Evolutionary conservation across 2,329 filamentous ascomycete species (phyloP), one percentile per base, ranked within the genome.

Genomic region (Pestalotiopsis sp.): DNA sequence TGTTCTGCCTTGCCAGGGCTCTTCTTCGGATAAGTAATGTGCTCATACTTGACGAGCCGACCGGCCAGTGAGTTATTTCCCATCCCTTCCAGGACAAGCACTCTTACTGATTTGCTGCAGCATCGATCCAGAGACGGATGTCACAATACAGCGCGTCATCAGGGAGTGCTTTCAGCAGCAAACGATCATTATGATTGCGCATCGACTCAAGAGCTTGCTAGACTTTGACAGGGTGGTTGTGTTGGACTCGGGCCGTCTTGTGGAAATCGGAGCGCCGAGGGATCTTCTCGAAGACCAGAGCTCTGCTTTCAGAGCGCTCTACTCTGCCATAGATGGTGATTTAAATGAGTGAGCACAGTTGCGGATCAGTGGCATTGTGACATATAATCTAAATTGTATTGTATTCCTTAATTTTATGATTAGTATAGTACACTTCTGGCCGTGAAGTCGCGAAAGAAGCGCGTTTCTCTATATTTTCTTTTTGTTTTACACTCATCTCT

Each of bases 1-100:
- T 92, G 0, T 90, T 92, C 72, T 89, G 86, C 70, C 82, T 92
- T 1, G 89, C 87, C 0, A 78, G 89, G 27, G 38, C 59, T 36
- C 36, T 60, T 2, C 62, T 67, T n/a, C 12, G 59, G n/a, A 61
- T 36, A 36, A 45, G 56, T 23, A 78, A 80, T 0, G 72, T 82
- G 11, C 67, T 80, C 1, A 71, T 80, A 1, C 70, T 80, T 11
- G 78, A 80, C 40, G 78, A 80, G 58, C 73, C 73, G 4, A 80
- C 76, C 0, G 40, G 63, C 58, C 65, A 66, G 68, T 68, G 52
- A 57, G 66, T 52, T 6, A 4, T 13, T n/a, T 11, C 4, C n/a
- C 2, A 17, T 27, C 9, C 13, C 1, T 31, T 6, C n/a, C n/a
- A 38, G 2, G 20, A 6, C 11, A 23, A 31, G 9, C 31, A 4